Percentiles rank a stretch among this genome's conserved stretches.
Evolutionary conservation across 1,284 basidiomycete genomes (phyloP).

Genomic region (Ceratobasidium sp.): DNA sequence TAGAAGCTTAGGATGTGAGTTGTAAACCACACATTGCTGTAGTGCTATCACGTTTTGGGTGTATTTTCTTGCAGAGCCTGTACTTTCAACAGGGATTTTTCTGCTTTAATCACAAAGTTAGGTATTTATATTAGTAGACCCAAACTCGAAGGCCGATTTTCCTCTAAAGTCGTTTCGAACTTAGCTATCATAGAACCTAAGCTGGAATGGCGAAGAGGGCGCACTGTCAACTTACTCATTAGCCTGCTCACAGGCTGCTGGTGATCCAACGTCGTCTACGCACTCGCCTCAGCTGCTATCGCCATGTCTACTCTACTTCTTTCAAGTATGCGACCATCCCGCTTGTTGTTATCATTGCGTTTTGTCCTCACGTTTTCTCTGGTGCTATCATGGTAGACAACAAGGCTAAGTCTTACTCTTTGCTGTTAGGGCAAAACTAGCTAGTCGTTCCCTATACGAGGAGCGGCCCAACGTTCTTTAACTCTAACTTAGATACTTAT

Average conservation of each 20-base stretch:
- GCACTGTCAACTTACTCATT: background rate
- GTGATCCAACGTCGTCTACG: background rate
- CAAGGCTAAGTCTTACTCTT: slow-evolving; percentile 5
- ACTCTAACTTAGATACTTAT: slow-evolving; percentile 43
- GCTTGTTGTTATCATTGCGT: background rate
- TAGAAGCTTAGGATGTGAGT: slow-evolving; percentile 61
- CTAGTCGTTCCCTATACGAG: no score
- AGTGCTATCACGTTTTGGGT: slow-evolving; percentile 23
- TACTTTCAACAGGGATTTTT: slow-evolving; percentile 17
- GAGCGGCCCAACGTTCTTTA: background rate
- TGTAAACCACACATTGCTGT: background rate
- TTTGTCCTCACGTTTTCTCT: slow-evolving; percentile 1
- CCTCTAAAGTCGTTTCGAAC: no score
- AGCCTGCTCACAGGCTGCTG: background rate
- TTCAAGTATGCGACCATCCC: background rate
- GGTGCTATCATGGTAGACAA: slow-evolving; percentile 23
- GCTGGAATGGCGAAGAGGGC: no score
- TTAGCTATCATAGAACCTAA: no score
- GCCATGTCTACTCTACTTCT: background rate
- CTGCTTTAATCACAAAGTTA: background rate
- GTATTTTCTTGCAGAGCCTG: slow-evolving; percentile 37
- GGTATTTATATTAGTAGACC: background rate
- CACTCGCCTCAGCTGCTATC: background rate
- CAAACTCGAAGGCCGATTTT: background rate
- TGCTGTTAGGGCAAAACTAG: no score